These are phyloP conservation scores for Alternaria postmessia DNA, from an alignment of 2,329 filamentous ascomycete genomes.

Conservation along the genomic window DNA sequence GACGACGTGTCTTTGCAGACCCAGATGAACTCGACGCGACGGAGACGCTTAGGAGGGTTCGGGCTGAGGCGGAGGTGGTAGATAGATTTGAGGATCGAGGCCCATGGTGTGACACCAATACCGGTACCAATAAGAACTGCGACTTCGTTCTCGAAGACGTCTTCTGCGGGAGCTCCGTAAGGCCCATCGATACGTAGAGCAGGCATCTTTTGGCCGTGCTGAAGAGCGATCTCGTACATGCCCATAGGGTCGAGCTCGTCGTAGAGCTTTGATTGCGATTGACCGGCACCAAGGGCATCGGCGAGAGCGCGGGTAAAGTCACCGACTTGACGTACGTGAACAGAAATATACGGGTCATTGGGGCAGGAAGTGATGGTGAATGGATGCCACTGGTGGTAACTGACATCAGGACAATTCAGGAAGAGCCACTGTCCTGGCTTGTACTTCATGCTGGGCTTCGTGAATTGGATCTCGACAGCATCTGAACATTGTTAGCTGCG, in stretches of 20 bases:
- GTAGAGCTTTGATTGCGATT: conserved; percentile 86
- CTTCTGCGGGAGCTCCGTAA: conserved; percentile 95
- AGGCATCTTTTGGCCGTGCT: conserved; percentile 94
- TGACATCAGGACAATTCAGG: conserved; percentile 89
- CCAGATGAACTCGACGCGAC: conserved; percentile 98
- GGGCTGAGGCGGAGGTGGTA: conserved; percentile 93
- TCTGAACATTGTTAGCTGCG: conserved; percentile 61
- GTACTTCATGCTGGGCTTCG: conserved; percentile 96
- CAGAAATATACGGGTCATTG: conserved; percentile 90
- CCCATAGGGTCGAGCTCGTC: conserved; percentile 90
- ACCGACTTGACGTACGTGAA: conserved; percentile 95
- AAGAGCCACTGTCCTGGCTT: conserved; percentile 99
- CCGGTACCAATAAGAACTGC: conserved; percentile 85
- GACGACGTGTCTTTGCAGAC: conserved; percentile 94
- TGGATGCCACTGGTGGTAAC: conserved; percentile 93
- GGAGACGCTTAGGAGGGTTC: conserved; percentile 86
- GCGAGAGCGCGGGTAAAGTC: conserved; percentile 96
- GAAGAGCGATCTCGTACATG: conserved; percentile 96
- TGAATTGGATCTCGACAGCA: conserved; percentile 96
- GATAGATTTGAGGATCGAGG: conserved; percentile 92
- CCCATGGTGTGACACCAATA: conserved; percentile 89
- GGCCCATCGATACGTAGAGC: conserved; percentile 89
- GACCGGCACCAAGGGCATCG: conserved; percentile 90
- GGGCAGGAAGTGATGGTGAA: conserved; percentile 99
- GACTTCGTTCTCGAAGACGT: conserved; percentile 94